Base-by-base conservation (phyloP, 2,329 filamentous ascomycete genomes). In the Monosporascus sp. region DNA sequence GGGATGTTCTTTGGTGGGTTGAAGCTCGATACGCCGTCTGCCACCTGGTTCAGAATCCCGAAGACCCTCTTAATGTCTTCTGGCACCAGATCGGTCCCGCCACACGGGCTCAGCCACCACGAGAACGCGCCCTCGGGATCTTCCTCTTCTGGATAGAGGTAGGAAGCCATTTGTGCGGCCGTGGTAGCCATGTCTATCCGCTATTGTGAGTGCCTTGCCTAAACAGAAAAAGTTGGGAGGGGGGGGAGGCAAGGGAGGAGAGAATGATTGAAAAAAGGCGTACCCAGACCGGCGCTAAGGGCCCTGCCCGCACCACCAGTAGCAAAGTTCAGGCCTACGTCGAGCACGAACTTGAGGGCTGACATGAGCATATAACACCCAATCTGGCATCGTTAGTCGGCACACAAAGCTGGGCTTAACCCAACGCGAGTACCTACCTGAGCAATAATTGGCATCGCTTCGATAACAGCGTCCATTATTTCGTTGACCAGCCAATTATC, bases 1-100 rank as follows among this genome's bases (percentile, higher is more conserved):
- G 40, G 27, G 16, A 58, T 37, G 26, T 27, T 27, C 48, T 56
- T 59, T 8, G 53, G 54, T 17, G 14, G 37, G 49, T 52, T 59
- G 49, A 56, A 58, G 38, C 58, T 54, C 14, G 51, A 49, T 6
- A 56, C 54, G 14, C 50, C 51, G 31, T 56, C 53, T 11, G 54
- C 41, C 22, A 60, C 51, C 8, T 40, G 17, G 38, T 37, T 53
- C 7, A 61, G 54, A 20, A 58, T 60, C 35, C 55, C 56, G 47
- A 61, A 60, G 5, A 54, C 51, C 31, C 54, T 49, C 35, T 61
- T 60, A 22, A 60, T 51, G 22, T 60, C 57, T 19, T 60, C 57
- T 5, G 57, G 58, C 16, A 60, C 58, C n/a, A 58, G 43, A 48
- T 55, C 52, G 3, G 49, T 58, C 16, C 52, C 54, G 19, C 58